Evolutionary conservation across 2,329 filamentous ascomycete species (phyloP).

Genomic region (Fusarium drepaniforme): DNA sequence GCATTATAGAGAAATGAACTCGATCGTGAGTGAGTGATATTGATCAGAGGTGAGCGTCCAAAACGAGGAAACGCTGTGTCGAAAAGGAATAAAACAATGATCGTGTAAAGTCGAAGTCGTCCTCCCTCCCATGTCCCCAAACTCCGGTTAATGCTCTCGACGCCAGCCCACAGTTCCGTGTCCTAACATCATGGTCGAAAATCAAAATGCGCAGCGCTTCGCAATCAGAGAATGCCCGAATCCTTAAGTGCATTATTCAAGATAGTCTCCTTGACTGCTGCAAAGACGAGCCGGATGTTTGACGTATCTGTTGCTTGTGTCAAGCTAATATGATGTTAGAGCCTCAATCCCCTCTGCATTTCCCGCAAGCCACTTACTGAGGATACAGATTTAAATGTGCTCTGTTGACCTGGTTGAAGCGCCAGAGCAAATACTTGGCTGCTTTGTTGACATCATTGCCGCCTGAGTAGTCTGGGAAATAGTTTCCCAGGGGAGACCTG

Average conservation of each 20-base stretch:
- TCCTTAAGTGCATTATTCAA: conserved; percentile 98
- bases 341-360: background rate
- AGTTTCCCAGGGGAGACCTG: conserved; percentile 90
- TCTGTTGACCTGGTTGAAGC: conserved; percentile 98
- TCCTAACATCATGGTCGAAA: conserved; percentile 40
- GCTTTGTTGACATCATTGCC: conserved; percentile 98
- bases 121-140: conserved; percentile 38
- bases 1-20: conserved; percentile 15
- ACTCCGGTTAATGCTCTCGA: conserved; percentile 45
- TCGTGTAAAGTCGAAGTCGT: conserved; percentile 39
- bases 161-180: conserved; percentile 41
- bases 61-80: conserved; percentile 32
- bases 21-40: conserved; percentile 22
- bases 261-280: conserved; percentile 98
- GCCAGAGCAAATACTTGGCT: conserved; percentile 97
- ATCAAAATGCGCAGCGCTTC: conserved; percentile 24
- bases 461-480: conserved; percentile 98
- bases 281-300: conserved; percentile 97
- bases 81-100: conserved; percentile 34
- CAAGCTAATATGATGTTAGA: conserved; percentile 68
- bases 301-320: conserved; percentile 99
- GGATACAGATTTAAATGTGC: conserved; percentile 97
- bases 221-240: conserved; percentile 87
- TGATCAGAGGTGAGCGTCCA: conserved; percentile 25
- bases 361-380: conserved; percentile 73